These are phyloP conservation scores for Saccharomycopsis phalli DNA, from an alignment of 1,139 yeast genomes.

Conservation along the genomic window DNA sequence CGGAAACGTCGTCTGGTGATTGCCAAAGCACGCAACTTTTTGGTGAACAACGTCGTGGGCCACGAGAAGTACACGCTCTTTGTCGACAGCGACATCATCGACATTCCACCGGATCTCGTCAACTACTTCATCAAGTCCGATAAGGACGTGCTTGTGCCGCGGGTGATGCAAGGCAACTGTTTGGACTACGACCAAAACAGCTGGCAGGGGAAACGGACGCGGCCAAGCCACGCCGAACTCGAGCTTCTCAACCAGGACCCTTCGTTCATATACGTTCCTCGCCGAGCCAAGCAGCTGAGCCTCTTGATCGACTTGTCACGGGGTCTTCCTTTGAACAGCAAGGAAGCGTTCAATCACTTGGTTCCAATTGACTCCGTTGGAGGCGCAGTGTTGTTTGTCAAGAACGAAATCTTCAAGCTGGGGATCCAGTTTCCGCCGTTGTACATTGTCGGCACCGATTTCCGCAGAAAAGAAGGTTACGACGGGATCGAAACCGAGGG, in stretches of 20 bases:
- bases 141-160: conserved; percentile 23
- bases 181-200: conserved; percentile 25
- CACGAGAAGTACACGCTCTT: conserved; percentile 21
- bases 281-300: conserved; percentile 2
- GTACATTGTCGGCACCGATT: conserved; percentile 38
- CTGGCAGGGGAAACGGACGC: conserved; percentile 28
- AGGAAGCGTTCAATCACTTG: conserved; percentile 15
- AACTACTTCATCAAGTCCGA: conserved; percentile 19
- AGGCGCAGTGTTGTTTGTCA: conserved; percentile 40
- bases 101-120: conserved; percentile 22
- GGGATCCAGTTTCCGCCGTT: conserved; percentile 39
- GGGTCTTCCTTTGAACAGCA: conserved; percentile 9
- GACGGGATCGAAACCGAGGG: conserved; percentile 49
- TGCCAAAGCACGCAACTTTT: conserved; percentile 28
- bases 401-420: conserved; percentile 35
- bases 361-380: conserved; percentile 39
- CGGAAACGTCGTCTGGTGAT: conserved; percentile 25
- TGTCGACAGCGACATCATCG: conserved; percentile 24
- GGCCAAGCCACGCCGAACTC: conserved; percentile 43
- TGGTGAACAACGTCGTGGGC: conserved; percentile 21
- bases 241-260: conserved; percentile 27
- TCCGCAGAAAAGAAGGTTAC: conserved; percentile 34
- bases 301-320: conserved; percentile 8
- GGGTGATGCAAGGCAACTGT: conserved; percentile 22
- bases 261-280: conserved; percentile 11